Base-by-base conservation (phyloP, 106 monocot genomes). In the Iris macrosiphon region DNA sequence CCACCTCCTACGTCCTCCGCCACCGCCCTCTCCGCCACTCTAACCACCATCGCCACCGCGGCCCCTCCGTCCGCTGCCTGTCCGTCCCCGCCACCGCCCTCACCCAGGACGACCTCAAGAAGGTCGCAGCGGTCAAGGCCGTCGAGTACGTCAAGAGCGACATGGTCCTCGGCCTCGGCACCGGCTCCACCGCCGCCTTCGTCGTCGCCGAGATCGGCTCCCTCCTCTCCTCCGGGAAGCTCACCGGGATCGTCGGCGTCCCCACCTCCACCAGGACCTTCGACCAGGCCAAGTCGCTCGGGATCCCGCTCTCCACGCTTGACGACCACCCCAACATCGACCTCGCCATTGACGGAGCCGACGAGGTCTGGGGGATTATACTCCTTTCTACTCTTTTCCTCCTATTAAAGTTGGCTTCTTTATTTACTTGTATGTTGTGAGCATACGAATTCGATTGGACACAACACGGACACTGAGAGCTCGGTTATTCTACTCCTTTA, bases 121-220 rank as follows among this genome's bases (percentile, higher is more conserved):
- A 75, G 64, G 71, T 79, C 27, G 90, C 86, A 19, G 96, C 96
- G 16, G 64, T 79, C 48, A 90, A 90, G 69, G 96, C 96, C 27
- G 96, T 96, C 19, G 96, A 87, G 65, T 83, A 79, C 62, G 96
- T 96, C 21, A 40, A 60, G 52, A 90, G 90, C 66, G 90, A 80
- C 31, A 96, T 96, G 96, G 96, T 96, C 45, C 83, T 96, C 18
- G 96, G 96, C 17, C 90, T 96, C 28, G 96, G 96, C 23, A 96
- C 96, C 18, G 96, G 96, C 28, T 96, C 90, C 46, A 96, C 96
- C 10, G 96, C 96, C 11, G 89, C 96, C 46, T 96, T 96, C 62
- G 96, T 87, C 23, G 90, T 96, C 21, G 76, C 75, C 4, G 96
- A 96, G 83, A 83, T 96, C 49, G 90, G 96, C 4, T 60, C 76